These are phyloP conservation scores for Cladosporium sp. DNA, from an alignment of 2,329 filamentous ascomycete species.

Conservation along the genomic window DNA sequence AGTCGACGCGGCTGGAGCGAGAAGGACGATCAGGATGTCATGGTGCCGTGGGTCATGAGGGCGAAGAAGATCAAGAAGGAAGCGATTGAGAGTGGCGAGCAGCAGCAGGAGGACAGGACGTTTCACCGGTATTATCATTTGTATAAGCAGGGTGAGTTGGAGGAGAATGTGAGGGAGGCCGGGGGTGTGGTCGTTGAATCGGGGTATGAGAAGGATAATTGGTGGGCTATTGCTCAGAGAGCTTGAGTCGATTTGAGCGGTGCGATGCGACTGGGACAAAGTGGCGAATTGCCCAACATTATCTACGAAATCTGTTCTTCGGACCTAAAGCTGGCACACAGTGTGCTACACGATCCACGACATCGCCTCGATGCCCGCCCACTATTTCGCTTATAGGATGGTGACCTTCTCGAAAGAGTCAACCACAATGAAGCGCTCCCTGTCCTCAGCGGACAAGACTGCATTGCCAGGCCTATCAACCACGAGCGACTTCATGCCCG, in stretches of 20 bases:
- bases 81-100: conserved; percentile 33
- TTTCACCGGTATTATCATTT: conserved; percentile 94
- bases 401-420: conserved; percentile 24
- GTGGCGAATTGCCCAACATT: too few species aligned
- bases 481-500: conserved; percentile 40
- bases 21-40: conserved; percentile 78
- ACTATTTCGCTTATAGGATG: too few species aligned
- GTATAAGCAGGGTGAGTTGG: conserved; percentile 80
- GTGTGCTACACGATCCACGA: too few species aligned
- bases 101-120: conserved; percentile 42
- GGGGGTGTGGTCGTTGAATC: conserved; percentile 72
- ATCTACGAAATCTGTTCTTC: too few species aligned
- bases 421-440: conserved; percentile 24
- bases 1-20: conserved; percentile 88
- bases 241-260: neutral
- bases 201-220: conserved; percentile 96
- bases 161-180: conserved; percentile 68
- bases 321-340: too few species aligned
- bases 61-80: conserved; percentile 16
- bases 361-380: too few species aligned
- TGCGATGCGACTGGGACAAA: too few species aligned
- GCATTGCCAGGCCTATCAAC: conserved; percentile 66
- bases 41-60: conserved; percentile 88
- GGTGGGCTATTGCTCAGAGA: conserved; percentile 71
- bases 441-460: conserved; percentile 51